These are phyloP conservation scores for Rusavskia elegans DNA, from an alignment of 495 filamentous ascomycete species.

Conservation along the genomic window DNA sequence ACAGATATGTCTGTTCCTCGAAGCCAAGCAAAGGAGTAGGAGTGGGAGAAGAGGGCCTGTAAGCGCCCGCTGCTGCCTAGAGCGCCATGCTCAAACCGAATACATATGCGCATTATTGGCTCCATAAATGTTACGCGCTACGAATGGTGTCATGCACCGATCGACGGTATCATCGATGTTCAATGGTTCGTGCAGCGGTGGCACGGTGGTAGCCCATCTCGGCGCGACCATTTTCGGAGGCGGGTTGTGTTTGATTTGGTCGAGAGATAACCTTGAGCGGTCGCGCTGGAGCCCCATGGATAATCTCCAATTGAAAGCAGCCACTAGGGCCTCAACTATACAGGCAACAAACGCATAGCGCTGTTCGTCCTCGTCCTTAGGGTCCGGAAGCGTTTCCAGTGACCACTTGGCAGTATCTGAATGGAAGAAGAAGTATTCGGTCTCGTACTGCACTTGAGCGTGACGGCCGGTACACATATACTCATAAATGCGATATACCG, in stretches of 20 bases:
- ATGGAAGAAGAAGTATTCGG: constrained; percentile 24
- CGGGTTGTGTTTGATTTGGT: neutral
- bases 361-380: constrained; percentile 18
- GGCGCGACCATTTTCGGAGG: neutral
- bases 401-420: constrained; percentile 11
- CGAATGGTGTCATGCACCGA: neutral
- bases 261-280: neutral
- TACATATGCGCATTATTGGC: neutral
- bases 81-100: neutral
- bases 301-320: constrained; percentile 25
- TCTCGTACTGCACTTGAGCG: constrained; percentile 17
- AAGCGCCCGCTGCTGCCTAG: neutral
- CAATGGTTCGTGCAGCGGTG: neutral
- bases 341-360: constrained; percentile 26
- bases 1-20: neutral
- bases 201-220: neutral
- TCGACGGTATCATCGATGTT: neutral
- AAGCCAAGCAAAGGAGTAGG: neutral
- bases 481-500: constrained; percentile 26
- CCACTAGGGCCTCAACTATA: constrained; percentile 20
- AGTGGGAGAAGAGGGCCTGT: neutral
- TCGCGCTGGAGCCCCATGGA: constrained; percentile 20
- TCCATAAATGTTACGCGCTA: neutral
- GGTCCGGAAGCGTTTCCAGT: constrained; percentile 19
- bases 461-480: constrained; percentile 14